A percentile compares a stretch with the other conserved stretches of the same genome.
Conservation (phyloP, 768 basidiomycete genomes). For the Trametes punicea region DNA sequence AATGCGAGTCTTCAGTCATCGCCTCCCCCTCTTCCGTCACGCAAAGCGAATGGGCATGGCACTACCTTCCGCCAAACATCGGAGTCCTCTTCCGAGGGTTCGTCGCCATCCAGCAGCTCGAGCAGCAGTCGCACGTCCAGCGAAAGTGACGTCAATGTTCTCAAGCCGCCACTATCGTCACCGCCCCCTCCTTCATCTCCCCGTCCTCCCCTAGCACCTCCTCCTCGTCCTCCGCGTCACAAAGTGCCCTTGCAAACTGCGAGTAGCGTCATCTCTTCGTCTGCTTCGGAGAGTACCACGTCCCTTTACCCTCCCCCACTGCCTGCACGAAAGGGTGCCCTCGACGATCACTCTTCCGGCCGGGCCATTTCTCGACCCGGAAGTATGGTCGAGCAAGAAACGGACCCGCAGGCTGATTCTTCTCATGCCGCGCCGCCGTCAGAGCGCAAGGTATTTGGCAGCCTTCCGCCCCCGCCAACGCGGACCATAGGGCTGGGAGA, state of each 20-base stretch:
- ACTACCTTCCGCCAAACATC: conserved; percentile 2
- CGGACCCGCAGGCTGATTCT: background rate
- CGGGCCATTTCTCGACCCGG: conserved; percentile 12
- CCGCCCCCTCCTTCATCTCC: conserved; percentile 18
- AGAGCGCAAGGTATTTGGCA: conserved; percentile 28
- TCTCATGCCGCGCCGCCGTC: background rate
- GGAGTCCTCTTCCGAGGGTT: conserved; percentile 14
- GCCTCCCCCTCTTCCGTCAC: conserved; percentile 15
- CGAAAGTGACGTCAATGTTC: conserved; percentile 32
- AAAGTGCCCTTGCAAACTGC: conserved; percentile 10
- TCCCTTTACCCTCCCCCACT: conserved; percentile 37
- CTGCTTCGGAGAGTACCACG: conserved; percentile 21
- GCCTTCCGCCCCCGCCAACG: conserved; percentile 67
- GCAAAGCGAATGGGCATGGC: conserved; percentile 2
- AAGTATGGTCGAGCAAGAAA: conserved; percentile 13
- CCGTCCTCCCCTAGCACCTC: conserved; percentile 19
- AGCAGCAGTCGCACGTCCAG: conserved; percentile 36
- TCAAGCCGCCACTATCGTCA: conserved; percentile 20
- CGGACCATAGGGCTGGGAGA: conserved; percentile 68
- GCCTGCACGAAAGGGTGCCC: conserved; percentile 26
- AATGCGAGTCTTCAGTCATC: background rate
- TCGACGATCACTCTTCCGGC: conserved; percentile 16
- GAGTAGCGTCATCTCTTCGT: conserved; percentile 13
- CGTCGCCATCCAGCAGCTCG: conserved; percentile 32
- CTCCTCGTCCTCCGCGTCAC: conserved; percentile 23